Evolutionary conservation across 2,329 filamentous ascomycete genomes (phyloP).

Genomic region (Alternaria longipes): DNA sequence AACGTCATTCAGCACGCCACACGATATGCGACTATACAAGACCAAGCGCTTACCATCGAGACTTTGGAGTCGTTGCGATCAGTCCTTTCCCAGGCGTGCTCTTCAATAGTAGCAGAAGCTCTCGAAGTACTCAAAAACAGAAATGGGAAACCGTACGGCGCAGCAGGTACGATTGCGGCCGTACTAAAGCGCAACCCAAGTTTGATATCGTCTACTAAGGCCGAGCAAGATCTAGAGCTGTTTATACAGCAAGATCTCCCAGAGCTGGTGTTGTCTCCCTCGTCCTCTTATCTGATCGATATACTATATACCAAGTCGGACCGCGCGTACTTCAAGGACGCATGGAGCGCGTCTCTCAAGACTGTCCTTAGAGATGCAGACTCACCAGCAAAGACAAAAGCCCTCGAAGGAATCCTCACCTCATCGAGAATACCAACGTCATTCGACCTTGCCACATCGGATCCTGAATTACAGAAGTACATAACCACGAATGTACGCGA

Average conservation of each 20-base stretch:
- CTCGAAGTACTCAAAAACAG: constrained; percentile 61
- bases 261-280: constrained; percentile 72
- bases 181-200: constrained; percentile 58
- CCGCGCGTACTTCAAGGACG: constrained; percentile 38
- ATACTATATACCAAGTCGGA: constrained; percentile 64
- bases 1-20: constrained; percentile 71
- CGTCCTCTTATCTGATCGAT: constrained; percentile 71
- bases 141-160: constrained; percentile 74
- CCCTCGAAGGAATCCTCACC: constrained; percentile 47
- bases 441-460: constrained; percentile 47
- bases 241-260: constrained; percentile 67
- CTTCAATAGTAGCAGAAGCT: constrained; percentile 59
- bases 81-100: constrained; percentile 47
- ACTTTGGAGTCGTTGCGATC: constrained; percentile 17
- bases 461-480: constrained; percentile 50
- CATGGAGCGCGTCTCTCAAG: constrained; percentile 46
- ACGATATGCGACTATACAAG: constrained; percentile 68
- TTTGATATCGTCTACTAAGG: constrained; percentile 52
- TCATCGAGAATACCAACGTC: constrained; percentile 47
- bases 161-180: constrained; percentile 66
- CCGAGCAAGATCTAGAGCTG: constrained; percentile 51
- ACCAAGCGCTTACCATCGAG: constrained; percentile 24
- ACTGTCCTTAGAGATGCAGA: constrained; percentile 37
- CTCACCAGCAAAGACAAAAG: constrained; percentile 38
- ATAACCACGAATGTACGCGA: constrained; percentile 41